Evolutionary conservation across 495 filamentous ascomycete species (phyloP).

Genomic region (Tuber melanosporum): DNA sequence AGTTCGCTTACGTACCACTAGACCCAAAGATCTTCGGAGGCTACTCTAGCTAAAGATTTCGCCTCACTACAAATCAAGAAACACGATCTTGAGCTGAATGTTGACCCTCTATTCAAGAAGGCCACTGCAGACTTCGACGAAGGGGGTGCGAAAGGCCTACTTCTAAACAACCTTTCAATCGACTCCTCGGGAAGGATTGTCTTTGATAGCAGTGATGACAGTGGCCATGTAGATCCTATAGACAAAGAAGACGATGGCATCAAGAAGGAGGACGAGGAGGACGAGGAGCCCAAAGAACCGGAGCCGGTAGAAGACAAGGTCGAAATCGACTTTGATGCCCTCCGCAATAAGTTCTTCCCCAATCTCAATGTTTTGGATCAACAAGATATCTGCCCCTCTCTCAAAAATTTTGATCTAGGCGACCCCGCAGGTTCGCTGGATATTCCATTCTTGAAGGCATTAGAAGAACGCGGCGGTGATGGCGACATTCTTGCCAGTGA

Average conservation of each 20-base stretch:
- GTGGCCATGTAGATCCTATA: slow-evolving; percentile 24
- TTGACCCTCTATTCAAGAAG: slow-evolving; percentile 97
- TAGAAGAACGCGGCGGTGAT: slow-evolving; percentile 74
- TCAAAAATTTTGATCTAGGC: slow-evolving; percentile 87
- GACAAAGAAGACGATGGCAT: slow-evolving; percentile 48
- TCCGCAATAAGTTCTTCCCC: slow-evolving; percentile 80
- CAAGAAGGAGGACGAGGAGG: slow-evolving; percentile 43
- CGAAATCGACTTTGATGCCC: slow-evolving; percentile 65
- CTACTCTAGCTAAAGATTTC: slow-evolving; percentile 83
- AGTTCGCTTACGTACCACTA: slow-evolving; percentile 29
- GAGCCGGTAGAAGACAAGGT: slow-evolving; percentile 49
- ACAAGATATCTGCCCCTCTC: slow-evolving; percentile 89
- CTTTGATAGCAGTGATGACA: slow-evolving; percentile 95
- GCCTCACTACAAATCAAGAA: slow-evolving; percentile 87
- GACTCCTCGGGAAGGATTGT: slow-evolving; percentile 87
- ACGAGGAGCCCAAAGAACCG: slow-evolving; percentile 39
- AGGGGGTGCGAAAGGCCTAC: slow-evolving; percentile 89
- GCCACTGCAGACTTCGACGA: slow-evolving; percentile 97
- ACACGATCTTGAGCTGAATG: slow-evolving; percentile 92
- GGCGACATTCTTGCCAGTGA: slow-evolving; percentile 46
- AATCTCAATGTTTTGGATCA: slow-evolving; percentile 67
- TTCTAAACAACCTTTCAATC: slow-evolving; percentile 92
- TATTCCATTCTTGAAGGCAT: slow-evolving; percentile 83
- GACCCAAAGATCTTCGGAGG: slow-evolving; percentile 76
- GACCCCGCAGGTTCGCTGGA: slow-evolving; percentile 75